phyloP scores from a whole-genome alignment of 495 filamentous ascomycete genomes.

The Lasiosphaeria ovina region DNA sequence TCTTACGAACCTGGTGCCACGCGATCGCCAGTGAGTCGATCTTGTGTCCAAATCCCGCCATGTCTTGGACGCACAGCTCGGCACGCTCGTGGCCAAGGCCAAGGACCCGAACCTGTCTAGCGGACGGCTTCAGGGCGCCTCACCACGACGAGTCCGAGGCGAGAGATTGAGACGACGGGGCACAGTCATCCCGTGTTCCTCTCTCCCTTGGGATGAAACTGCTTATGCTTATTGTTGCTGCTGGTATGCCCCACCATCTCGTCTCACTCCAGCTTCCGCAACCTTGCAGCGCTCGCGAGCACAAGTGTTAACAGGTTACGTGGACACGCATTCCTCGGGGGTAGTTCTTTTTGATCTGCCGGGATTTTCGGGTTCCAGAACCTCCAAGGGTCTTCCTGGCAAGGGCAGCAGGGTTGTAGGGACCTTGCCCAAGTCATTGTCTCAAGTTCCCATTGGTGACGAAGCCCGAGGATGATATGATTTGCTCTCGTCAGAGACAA shows the following conservation, averaged over 20 bases:
- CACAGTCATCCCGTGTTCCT: neutral
- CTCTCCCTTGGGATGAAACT: constrained; percentile 7
- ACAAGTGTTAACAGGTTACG: neutral
- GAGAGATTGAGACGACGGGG: neutral
- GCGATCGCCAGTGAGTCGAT: constrained; percentile 5
- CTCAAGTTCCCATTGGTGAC: constrained; percentile 1
- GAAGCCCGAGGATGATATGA: neutral
- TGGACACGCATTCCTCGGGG: constrained; percentile 11
- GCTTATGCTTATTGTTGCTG: neutral
- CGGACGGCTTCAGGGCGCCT: constrained; percentile 10
- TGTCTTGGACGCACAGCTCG: constrained; percentile 4
- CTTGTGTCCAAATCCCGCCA: constrained; percentile 6
- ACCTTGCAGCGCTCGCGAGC: neutral
- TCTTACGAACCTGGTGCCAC: constrained; percentile 10
- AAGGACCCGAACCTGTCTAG: constrained; percentile 1
- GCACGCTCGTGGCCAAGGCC: neutral
- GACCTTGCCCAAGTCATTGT: neutral
- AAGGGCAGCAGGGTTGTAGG: constrained; percentile 13
- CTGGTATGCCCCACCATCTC: neutral
- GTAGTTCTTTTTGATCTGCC: neutral
- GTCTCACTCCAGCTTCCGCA: neutral
- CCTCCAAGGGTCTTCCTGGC: constrained; percentile 4
- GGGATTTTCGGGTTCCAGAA: neutral
- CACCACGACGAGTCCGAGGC: constrained; percentile 1
- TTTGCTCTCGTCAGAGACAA: neutral